Conservation (phyloP, 129 eudicot species). For the Silybum marianum region DNA sequence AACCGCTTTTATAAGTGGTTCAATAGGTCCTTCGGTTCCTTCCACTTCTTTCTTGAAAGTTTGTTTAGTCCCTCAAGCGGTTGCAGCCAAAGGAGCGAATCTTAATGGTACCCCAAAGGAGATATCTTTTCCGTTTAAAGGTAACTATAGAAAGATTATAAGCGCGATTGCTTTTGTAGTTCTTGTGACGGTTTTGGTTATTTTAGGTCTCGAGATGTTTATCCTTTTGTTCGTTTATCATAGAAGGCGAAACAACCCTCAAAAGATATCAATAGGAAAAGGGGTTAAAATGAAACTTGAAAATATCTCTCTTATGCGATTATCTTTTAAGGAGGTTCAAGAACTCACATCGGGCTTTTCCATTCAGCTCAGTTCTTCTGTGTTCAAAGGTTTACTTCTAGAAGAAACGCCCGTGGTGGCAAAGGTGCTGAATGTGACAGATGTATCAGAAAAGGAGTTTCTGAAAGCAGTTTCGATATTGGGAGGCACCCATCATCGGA, state of each 20-base stretch:
- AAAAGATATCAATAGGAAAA: conserved; percentile 41
- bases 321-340: conserved; percentile 66
- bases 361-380: conserved; percentile 51
- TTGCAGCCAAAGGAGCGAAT: conserved; percentile 52
- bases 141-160: conserved; percentile 33
- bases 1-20: conserved; percentile 73
- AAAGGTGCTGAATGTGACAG: conserved; percentile 49
- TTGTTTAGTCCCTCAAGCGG: conserved; percentile 80
- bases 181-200: conserved; percentile 44
- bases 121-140: conserved; percentile 28
- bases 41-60: conserved; percentile 66
- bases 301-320: conserved; percentile 49
- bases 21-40: conserved; percentile 48
- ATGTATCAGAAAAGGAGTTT: conserved; percentile 65
- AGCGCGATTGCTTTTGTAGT: conserved; percentile 51
- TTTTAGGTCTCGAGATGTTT: conserved; percentile 44
- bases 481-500: conserved; percentile 77
- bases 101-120: conserved; percentile 35
- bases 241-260: conserved; percentile 37
- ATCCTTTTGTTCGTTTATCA: conserved; percentile 44
- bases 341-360: conserved; percentile 60
- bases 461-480: conserved; percentile 50
- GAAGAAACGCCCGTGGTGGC: conserved; percentile 46
- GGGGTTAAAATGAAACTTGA: conserved; percentile 52
- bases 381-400: conserved; percentile 61